Evolutionary conservation across 495 filamentous ascomycete species (phyloP).

Genomic region (Annulohypoxylon nitens): DNA sequence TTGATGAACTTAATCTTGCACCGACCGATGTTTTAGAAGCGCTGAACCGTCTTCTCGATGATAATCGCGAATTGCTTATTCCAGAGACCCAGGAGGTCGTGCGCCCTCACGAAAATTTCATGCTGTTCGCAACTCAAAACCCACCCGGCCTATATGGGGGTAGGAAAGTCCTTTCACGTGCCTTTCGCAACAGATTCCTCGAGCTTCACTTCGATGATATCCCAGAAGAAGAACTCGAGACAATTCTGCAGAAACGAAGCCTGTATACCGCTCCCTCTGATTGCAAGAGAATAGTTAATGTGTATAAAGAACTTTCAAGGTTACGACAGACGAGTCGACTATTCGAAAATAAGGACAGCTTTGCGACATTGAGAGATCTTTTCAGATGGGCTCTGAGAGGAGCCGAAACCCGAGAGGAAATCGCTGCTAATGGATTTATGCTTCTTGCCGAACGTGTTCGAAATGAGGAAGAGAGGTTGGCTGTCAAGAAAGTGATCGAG

Average conservation of each 20-base stretch:
- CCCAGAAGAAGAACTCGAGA: constrained; percentile 93
- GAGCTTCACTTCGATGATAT: constrained; percentile 99
- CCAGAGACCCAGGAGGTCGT: constrained; percentile 97
- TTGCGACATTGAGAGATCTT: constrained; percentile 95
- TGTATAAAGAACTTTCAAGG: constrained; percentile 90
- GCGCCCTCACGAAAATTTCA: constrained; percentile 91
- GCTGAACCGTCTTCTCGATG: constrained; percentile 92
- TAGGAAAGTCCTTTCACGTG: constrained; percentile 89
- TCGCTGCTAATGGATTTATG: constrained; percentile 95
- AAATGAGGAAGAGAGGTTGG: constrained; percentile 85
- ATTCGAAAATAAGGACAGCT: constrained; percentile 98
- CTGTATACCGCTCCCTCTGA: constrained; percentile 90
- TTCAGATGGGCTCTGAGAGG: constrained; percentile 95
- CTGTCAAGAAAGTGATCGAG: constrained; percentile 90
- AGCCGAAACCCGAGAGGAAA: constrained; percentile 85
- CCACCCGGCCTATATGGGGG: constrained; percentile 96
- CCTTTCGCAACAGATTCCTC: constrained; percentile 96
- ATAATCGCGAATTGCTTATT: constrained; percentile 97
- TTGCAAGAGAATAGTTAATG: constrained; percentile 88
- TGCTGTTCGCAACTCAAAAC: constrained; percentile 99
- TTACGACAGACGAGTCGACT: constrained; percentile 88
- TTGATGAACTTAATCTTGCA: constrained; percentile 96
- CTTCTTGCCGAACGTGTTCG: constrained; percentile 93
- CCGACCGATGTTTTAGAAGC: constrained; percentile 97
- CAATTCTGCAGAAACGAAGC: constrained; percentile 87